Base-by-base conservation (phyloP, 805 yeast genomes). In the Candida nemodendra region DNA sequence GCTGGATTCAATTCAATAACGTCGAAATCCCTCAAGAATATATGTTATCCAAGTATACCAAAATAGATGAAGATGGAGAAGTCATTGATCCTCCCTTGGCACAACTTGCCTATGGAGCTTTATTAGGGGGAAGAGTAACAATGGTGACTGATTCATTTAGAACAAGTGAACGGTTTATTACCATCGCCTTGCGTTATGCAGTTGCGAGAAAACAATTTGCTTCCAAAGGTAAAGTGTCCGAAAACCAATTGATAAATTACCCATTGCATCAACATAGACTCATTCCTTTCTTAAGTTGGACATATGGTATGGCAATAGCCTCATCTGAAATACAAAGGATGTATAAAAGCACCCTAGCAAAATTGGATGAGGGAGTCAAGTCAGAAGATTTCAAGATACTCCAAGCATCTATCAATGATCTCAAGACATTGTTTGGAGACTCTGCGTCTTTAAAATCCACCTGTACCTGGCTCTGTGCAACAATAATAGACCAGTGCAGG, bases 361-460 rank as follows among this genome's bases (percentile, higher is more conserved):
- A 69, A 29, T 70, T 86, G 49, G 84, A 81, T 49, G 60, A 60
- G 12, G 80, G 75, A 46, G 77, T 65, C 35, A 71, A 57, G 42
- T 71, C 70, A 30, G 71, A 73, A 41, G 68, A 65, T 47, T 68
- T 81, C 47, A 65, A 64, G 31, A 57, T 58, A 34, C 71, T 75
- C 48, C 58, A 57, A 24, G 56, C 45, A 22, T 67, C 83, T 11
- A 76, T 89, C 38, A 68, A 68, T 34, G 77, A 75, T 36, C 74
- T 86, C 61, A 89, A 90, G 65, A 78, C 81, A 33, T 68, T 90
- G 42, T 90, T 90, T 62, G 81, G 85, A 27, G 81, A 84, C 41
- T 84, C 95, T 22, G 96, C 95, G 7, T 82, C 95, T 28, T 72
- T 88, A 57, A 90, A 90, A 64, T 89, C 96, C 3, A 80, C 95